A percentile compares a stretch with the other conserved stretches of the same genome.
Conservation (phyloP, 768 basidiomycete genomes). For the Collybiopsis luxurians region DNA sequence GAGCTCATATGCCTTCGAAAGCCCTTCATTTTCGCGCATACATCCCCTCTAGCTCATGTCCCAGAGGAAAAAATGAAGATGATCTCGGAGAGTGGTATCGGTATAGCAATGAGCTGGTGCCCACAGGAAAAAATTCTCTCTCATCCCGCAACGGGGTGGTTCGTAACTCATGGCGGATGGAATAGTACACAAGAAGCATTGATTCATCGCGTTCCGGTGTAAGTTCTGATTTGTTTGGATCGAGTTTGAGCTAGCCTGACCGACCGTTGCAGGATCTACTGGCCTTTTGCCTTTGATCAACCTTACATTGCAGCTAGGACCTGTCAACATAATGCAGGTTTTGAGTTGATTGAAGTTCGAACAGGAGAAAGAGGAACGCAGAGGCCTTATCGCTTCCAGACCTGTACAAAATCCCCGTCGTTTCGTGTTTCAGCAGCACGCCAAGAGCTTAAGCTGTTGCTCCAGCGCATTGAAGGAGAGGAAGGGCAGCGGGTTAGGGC, state of each 20-base stretch:
- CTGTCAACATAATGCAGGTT: neutral
- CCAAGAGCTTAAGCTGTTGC: neutral
- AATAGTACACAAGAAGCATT: neutral
- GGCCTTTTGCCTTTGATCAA: neutral
- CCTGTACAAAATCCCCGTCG: neutral
- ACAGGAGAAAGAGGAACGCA: neutral
- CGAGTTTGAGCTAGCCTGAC: neutral
- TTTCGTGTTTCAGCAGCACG: neutral
- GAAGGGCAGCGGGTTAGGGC: neutral
- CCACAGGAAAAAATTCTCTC: neutral
- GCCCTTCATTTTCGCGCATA: neutral
- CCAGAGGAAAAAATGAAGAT: neutral
- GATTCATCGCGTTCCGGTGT: neutral
- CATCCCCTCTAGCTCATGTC: neutral
- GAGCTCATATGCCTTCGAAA: neutral
- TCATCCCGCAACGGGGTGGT: neutral
- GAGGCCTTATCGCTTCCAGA: neutral
- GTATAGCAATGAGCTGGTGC: neutral
- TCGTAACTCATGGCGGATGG: neutral
- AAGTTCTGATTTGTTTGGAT: neutral
- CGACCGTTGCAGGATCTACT: neutral
- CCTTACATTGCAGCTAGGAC: neutral
- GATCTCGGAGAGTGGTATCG: neutral
- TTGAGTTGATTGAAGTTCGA: conserved; percentile 1
- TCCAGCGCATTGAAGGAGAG: neutral